phyloP scores from a whole-genome alignment of 1,284 basidiomycete genomes.

The Pseudozyma sp. region DNA sequence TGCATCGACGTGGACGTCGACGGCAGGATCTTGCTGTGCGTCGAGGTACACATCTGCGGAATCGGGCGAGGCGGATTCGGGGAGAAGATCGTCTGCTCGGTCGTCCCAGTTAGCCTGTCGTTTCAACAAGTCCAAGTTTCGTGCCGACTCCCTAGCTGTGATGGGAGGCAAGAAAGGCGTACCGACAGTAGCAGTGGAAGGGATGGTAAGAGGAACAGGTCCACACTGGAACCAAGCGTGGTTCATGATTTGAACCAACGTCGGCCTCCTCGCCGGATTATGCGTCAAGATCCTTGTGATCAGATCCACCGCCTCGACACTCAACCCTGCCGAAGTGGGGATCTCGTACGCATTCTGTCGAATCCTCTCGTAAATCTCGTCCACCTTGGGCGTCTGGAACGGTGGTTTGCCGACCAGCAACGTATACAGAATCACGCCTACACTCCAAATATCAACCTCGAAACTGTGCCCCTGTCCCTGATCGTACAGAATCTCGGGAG shows the following conservation, averaged over 20 bases:
- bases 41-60: slow-evolving; percentile 14
- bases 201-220: slow-evolving; percentile 83
- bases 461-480: slow-evolving; percentile 96
- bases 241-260: slow-evolving; percentile 84
- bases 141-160: slow-evolving; percentile 45
- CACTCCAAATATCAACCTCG: slow-evolving; percentile 97
- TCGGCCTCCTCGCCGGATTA: slow-evolving; percentile 76
- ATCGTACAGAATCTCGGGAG: slow-evolving; percentile 96
- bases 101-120: slow-evolving; percentile 56
- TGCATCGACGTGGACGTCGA: slow-evolving; percentile 38
- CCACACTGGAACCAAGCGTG: slow-evolving; percentile 88
- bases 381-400: slow-evolving; percentile 95
- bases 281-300: slow-evolving; percentile 87
- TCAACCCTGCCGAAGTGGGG: slow-evolving; percentile 81
- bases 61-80: slow-evolving; percentile 13
- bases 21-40: slow-evolving; percentile 20
- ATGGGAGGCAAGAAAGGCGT: slow-evolving; percentile 79
- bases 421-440: slow-evolving; percentile 93
- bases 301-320: slow-evolving; percentile 79
- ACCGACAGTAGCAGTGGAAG: slow-evolving; percentile 79
- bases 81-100: slow-evolving; percentile 46
- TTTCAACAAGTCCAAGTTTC: slow-evolving; percentile 64
- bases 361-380: slow-evolving; percentile 78
- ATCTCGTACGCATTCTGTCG: slow-evolving; percentile 94
- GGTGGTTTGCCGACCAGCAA: slow-evolving; percentile 92